Evolutionary conservation across 257 asterid species (phyloP), one percentile per base, ranked within the genome.

Genomic region (Plectranthus barbatus): DNA sequence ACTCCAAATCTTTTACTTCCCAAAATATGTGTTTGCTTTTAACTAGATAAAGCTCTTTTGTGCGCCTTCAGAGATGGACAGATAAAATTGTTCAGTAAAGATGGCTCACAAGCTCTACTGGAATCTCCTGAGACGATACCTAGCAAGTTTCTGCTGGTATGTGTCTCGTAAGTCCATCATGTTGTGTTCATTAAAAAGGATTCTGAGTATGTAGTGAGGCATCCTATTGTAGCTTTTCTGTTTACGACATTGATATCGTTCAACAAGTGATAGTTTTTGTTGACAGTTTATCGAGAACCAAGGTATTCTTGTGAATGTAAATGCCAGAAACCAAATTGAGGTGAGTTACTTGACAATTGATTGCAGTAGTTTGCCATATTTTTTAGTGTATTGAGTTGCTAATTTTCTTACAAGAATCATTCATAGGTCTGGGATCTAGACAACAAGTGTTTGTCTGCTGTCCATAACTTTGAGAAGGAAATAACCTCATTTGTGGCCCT

Each of bases 401-500:
- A 57, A 62, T 64, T 42, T 66, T 44, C 21, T 44, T 31, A 7
- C 8, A 62, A 51, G 50, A 57, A 60, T 62, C 62, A 26, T 77
- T 68, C 70, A 64, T 69, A 92, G 98, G 95, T 83, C 1, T 92
- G 98, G 98, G 95, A 92, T 80, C 42, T 86, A 29, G 91, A 83
- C 47, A 81, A 64, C 67, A 84, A 74, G 76, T 60, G 72, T 54
- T 62, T 84, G 79, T 81, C 88, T 67, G 70, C 71, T 70, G 68
- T 75, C 55, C 86, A 81, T 77, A 77, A 64, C 58, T 79, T 78
- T 60, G 87, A 80, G 58, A 74, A 73, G 82, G 91, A 86, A 34
- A 86, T 88, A 75, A 79, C 87, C 49, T 79, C 95, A 24, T 73
- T 83, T 63, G 69, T 76, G 10, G 69, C 83, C 77, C 60, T 92